These are phyloP conservation scores for Moniliophthora roreri DNA, from an alignment of 1,284 basidiomycete species.

Conservation along the genomic window DNA sequence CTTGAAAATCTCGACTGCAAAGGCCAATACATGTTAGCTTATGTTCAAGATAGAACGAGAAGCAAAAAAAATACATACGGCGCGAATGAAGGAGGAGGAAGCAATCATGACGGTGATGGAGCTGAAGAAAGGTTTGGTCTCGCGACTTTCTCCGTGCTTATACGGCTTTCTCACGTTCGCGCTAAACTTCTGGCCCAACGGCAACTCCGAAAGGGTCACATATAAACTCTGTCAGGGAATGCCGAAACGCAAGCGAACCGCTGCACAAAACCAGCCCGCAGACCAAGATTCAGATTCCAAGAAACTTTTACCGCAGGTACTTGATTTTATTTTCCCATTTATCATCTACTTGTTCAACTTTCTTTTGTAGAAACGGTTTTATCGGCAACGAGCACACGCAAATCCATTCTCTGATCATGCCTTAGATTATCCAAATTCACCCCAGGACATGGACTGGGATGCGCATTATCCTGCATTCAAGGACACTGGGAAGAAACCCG, in stretches of 20 bases:
- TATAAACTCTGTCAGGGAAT: slow-evolving; percentile 28
- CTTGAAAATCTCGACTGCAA: slow-evolving; percentile 47
- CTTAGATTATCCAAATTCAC: slow-evolving; percentile 86
- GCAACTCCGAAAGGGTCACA: slow-evolving; percentile 3
- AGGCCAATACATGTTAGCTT: slow-evolving; percentile 21
- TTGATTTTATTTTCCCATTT: neutral
- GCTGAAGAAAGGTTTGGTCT: slow-evolving; percentile 24
- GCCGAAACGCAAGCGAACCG: slow-evolving; percentile 48
- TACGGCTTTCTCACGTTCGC: slow-evolving; percentile 21
- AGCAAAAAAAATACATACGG: neutral
- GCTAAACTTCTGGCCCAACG: slow-evolving; percentile 15
- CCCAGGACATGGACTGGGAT: slow-evolving; percentile 82
- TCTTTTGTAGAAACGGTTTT: slow-evolving; percentile 82
- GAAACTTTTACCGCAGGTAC: slow-evolving; percentile 34
- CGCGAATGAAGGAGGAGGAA: neutral
- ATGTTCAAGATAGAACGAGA: slow-evolving; percentile 12
- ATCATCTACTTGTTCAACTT: neutral
- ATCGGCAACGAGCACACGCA: slow-evolving; percentile 95
- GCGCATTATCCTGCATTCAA: slow-evolving; percentile 81
- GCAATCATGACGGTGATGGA: slow-evolving; percentile 11
- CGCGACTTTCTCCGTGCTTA: neutral
- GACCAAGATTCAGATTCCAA: slow-evolving; percentile 5
- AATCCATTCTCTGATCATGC: slow-evolving; percentile 98
- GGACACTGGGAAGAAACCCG: slow-evolving; percentile 64
- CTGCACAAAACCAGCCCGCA: slow-evolving; percentile 12